Base-by-base conservation (phyloP, 495 filamentous ascomycete species). In the Immersiella caudata region DNA sequence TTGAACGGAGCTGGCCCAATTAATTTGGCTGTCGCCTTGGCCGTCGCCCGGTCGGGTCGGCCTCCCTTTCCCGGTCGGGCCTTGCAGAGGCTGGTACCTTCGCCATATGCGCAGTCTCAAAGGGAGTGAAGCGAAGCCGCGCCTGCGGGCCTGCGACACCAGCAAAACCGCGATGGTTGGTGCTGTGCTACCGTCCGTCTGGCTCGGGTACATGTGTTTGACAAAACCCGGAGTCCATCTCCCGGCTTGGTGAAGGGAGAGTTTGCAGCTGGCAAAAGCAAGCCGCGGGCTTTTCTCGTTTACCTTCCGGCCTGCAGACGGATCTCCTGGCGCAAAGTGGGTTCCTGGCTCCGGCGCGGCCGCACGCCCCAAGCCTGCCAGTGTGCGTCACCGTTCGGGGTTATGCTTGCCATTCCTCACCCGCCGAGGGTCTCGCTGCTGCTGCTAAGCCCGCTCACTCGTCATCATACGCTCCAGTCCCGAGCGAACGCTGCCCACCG, bases 31-130 rank as follows among this genome's bases (percentile, higher is more conserved):
- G 40, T 46, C 40, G 40, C 40, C 40, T 46, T 46, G 40, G 35
- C 33, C 60, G 24, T 62, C 29, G 35, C 60, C 40, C 49, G 46
- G 46, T 65, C 40, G 46, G 64, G 46, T 66, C 57, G 66, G 61
- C 49, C 54, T 33, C 35, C 46, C 57, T 67, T 62, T 40, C 49
- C 60, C 68, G 68, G 64, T 70, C 64, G 57, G 64, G 46, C 68
- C 60, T 59, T 54, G 52, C 67, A 70, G n/a, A n/a, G 66, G 64
- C 68, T 62, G 40, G 40, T 46, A 46, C 40, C 40, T 46, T 46
- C 59, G 55, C 64, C 63, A 70, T 26, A 24, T 33, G 56, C 35
- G 59, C 64, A 33, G 68, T 60, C 20, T 64, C 60, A 68, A 50
- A 61, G 67, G 61, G 27, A 54, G 9, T 59, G 51, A 58, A 67